These are phyloP conservation scores for Pseudopediastrum boryanum DNA, from an alignment of 139 green algal genomes.

Conservation along the genomic window DNA sequence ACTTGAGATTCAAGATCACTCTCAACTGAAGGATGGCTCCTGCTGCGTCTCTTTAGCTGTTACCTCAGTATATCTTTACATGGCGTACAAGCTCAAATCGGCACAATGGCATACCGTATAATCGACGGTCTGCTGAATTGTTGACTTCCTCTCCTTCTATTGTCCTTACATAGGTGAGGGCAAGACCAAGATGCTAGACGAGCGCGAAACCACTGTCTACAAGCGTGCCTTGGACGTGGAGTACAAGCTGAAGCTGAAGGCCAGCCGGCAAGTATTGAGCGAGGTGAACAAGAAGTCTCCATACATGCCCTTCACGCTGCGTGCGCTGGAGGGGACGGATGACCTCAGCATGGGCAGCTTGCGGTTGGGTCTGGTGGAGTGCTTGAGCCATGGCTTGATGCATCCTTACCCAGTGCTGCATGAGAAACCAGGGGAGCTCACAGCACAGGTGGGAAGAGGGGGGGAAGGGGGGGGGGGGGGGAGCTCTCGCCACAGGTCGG, in stretches of 20 bases:
- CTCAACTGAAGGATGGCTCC: no score
- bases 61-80: no score
- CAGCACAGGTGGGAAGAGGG: slow-evolving; percentile 60
- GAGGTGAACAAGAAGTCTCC: slow-evolving; percentile 81
- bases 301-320: slow-evolving; percentile 91
- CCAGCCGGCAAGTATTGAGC: slow-evolving; percentile 57
- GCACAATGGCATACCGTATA: no score
- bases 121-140: no score
- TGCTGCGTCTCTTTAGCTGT: no score
- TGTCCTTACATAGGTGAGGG: slow-evolving; percentile 62
- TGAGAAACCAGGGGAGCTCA: slow-evolving; percentile 81
- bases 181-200: slow-evolving; percentile 79
- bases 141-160: slow-evolving; percentile 54
- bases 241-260: slow-evolving; percentile 93
- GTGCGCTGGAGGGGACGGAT: slow-evolving; percentile 54
- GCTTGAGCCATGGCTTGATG: slow-evolving; percentile 92
- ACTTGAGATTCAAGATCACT: no score
- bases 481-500: neutral
- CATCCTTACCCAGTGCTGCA: slow-evolving; percentile 95
- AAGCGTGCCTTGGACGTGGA: slow-evolving; percentile 92
- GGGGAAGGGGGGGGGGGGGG: neutral
- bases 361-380: slow-evolving; percentile 90
- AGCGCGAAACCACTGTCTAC: slow-evolving; percentile 98
- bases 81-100: no score
- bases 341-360: slow-evolving; percentile 43